Conservation (phyloP, 768 basidiomycete genomes). For the Psilocybe cyanescens region DNA sequence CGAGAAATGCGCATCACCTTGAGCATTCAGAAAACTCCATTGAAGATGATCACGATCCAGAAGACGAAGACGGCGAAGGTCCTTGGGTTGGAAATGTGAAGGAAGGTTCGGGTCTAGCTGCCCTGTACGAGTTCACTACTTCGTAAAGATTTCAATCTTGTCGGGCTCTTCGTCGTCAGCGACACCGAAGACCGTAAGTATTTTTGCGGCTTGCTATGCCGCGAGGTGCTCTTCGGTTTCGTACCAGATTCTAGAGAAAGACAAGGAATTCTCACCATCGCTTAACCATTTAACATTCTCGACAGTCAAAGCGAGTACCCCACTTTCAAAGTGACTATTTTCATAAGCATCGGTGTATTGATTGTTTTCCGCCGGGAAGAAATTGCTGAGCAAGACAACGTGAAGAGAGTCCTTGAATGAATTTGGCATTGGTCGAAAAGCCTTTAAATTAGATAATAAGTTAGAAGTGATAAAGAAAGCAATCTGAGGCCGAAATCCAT, state of each 20-base stretch:
- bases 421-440: neutral
- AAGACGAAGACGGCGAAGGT: constrained; percentile 5
- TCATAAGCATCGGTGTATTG: neutral
- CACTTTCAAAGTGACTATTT: neutral
- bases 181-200: neutral
- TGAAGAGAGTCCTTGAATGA: neutral
- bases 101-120: neutral
- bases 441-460: neutral
- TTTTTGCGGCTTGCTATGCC: neutral
- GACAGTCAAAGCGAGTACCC: neutral
- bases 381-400: neutral
- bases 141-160: no score
- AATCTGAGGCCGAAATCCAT: neutral
- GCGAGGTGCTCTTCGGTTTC: neutral
- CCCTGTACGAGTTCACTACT: no score
- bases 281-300: neutral
- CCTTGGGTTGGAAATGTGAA: neutral
- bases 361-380: neutral
- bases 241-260: neutral
- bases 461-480: neutral
- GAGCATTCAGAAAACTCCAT: constrained; percentile 18
- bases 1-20: constrained; percentile 26
- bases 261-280: neutral
- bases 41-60: constrained; percentile 13
- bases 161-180: no score